Conservation (phyloP, 163 green algal genomes). For the Prototheca wickerhamii region DNA sequence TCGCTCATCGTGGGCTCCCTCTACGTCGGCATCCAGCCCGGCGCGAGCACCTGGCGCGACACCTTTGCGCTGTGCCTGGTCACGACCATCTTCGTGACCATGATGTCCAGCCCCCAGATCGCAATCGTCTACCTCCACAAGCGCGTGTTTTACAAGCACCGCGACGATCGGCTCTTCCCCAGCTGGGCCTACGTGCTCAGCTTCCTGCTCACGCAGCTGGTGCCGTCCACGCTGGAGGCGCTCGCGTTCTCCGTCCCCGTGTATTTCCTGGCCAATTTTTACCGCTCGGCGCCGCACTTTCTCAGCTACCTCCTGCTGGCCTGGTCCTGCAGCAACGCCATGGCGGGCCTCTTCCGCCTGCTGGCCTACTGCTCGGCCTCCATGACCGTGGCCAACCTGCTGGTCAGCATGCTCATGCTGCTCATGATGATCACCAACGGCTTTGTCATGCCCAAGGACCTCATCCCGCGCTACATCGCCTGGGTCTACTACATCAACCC, state of each 20-base stretch:
- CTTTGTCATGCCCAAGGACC: conserved; percentile 21
- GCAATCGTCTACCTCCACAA: too few species aligned
- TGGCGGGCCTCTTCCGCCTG: conserved; percentile 25
- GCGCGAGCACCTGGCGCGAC: conserved; percentile 7
- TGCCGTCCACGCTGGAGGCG: conserved; percentile 24
- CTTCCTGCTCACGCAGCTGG: conserved; percentile 27
- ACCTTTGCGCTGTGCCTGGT: conserved; percentile 35
- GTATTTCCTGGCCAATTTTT: conserved; percentile 17
- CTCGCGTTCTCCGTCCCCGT: conserved; percentile 24
- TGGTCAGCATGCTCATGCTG: conserved; percentile 14
- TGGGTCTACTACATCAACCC: conserved; percentile 34
- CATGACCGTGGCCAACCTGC: conserved; percentile 26
- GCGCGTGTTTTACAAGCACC: conserved; percentile 44
- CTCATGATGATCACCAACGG: conserved; percentile 27
- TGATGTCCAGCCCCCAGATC: conserved; percentile 27
- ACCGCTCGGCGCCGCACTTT: conserved; percentile 14
- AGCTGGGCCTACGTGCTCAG: conserved; percentile 19
- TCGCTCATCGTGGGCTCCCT: conserved; percentile 38
- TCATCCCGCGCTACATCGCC: conserved; percentile 2
- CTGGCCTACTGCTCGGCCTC: conserved; percentile 17
- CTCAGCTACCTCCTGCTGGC: conserved; percentile 25
- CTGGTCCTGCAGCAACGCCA: conserved; percentile 7
- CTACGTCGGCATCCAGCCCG: conserved; percentile 15
- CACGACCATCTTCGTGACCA: conserved; percentile 26
- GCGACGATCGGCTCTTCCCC: conserved; percentile 37